These are phyloP conservation scores for Kodamaea kaohsiungensis DNA, from an alignment of 805 yeast species.

Conservation along the genomic window DNA sequence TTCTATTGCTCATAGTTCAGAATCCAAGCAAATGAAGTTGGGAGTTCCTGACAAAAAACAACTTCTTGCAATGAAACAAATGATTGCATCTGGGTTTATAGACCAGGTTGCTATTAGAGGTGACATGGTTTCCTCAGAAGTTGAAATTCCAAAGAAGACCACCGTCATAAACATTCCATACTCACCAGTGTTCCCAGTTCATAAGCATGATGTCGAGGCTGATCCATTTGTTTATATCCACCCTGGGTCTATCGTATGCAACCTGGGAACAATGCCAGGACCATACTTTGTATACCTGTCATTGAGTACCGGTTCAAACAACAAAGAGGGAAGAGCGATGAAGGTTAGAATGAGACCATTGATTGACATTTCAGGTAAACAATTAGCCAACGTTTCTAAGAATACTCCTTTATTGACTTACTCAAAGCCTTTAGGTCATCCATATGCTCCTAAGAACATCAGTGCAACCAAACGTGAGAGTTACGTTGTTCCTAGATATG, in stretches of 20 bases:
- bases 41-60: constrained; percentile 70
- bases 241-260: constrained; percentile 66
- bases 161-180: constrained; percentile 65
- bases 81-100: constrained; percentile 87
- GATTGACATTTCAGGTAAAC: constrained; percentile 72
- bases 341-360: constrained; percentile 70
- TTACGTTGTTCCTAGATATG: constrained; percentile 88
- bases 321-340: constrained; percentile 38
- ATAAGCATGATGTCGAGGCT: constrained; percentile 32
- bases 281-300: constrained; percentile 73
- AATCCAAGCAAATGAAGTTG: constrained; percentile 43
- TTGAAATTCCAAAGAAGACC: constrained; percentile 57
- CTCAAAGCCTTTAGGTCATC: constrained; percentile 90
- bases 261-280: constrained; percentile 72
- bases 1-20: constrained; percentile 49
- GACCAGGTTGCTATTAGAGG: constrained; percentile 89
- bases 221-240: constrained; percentile 75
- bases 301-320: constrained; percentile 56
- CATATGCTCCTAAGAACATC: constrained; percentile 76
- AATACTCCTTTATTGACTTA: constrained; percentile 71
- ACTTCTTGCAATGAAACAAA: constrained; percentile 79
- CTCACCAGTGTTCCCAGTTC: constrained; percentile 52
- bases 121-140: constrained; percentile 67
- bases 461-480: constrained; percentile 74
- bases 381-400: constrained; percentile 76